Evolutionary conservation across 192 early-diverging fungal species (phyloP).

Genomic region (Rhizophagus clarus): DNA sequence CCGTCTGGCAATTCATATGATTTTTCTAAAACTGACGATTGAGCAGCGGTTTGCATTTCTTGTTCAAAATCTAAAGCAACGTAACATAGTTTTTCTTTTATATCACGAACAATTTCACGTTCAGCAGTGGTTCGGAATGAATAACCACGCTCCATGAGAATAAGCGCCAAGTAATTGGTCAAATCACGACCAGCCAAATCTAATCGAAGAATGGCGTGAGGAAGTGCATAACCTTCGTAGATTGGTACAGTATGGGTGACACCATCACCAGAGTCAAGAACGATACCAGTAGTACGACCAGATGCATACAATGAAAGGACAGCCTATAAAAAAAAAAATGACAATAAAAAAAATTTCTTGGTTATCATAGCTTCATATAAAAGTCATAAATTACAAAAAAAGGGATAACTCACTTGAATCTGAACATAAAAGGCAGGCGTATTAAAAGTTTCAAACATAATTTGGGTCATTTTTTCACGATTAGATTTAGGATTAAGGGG

Average conservation of each 20-base stretch:
- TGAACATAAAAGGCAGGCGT: conserved; percentile 96
- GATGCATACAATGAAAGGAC: conserved; percentile 96
- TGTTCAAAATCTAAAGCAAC: conserved; percentile 97
- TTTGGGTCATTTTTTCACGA: conserved; percentile 99
- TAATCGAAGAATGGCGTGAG: conserved; percentile 95
- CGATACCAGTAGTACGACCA: conserved; percentile 98
- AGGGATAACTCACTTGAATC: conserved; percentile 63
- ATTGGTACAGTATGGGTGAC: conserved; percentile 97
- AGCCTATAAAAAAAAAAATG: conserved; percentile 45
- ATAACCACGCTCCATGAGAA: conserved; percentile 96
- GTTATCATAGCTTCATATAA: not conserved
- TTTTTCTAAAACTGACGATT: conserved; percentile 93
- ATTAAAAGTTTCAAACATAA: conserved; percentile 99
- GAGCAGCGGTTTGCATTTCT: conserved; percentile 94
- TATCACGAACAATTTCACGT: conserved; percentile 98
- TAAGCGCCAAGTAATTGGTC: conserved; percentile 91
- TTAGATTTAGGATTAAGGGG: conserved; percentile 98
- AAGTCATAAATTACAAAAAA: not conserved
- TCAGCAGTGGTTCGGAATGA: conserved; percentile 94
- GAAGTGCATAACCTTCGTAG: conserved; percentile 95
- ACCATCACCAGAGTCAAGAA: conserved; percentile 98
- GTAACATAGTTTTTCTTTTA: conserved; percentile 99
- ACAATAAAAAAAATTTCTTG: no score
- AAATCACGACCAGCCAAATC: conserved; percentile 97
- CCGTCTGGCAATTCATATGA: conserved; percentile 98